Base-by-base conservation (phyloP, 2,329 filamentous ascomycete genomes). In the Colletotrichum somersetense region DNA sequence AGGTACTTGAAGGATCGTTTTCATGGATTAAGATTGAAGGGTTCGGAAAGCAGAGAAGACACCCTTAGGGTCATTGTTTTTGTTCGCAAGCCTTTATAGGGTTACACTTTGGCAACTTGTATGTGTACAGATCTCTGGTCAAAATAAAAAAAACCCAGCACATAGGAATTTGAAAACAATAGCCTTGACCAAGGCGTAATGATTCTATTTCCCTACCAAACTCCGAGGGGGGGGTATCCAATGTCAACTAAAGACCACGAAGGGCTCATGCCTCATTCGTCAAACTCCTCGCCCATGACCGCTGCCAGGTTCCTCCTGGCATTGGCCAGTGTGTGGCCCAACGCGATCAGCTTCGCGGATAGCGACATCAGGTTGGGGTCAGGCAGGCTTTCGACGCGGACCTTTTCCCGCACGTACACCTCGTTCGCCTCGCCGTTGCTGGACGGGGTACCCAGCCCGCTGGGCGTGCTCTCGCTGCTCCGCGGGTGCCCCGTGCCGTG, bases 371-470 rank as follows among this genome's bases (percentile, higher is more conserved):
- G 80, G 76, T 91, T 95, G 1, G 96, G 96, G 80, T 98, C 95
- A 67, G 95, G 93, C 46, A 72, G 42, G 77, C 91, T 96, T 81
- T 97, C 95, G 2, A 98, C 92, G 52, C 93, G 88, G 5, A 97
- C 89, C 83, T 98, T 98, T 80, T 98, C 96, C 75, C 92, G 91
- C 57, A 98, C 96, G 74, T 90, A 92, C 3, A 98, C 95, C 73
- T 96, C 91, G 3, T 82, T 80, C 42, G 80, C 73, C 46, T 78
- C 77, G 20, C 76, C 75, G 23, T 26, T 67, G 30, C 67, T 73
- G 10, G 70, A 72, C 2, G 70, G 70, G 23, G 66, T 72, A 2
- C 66, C 70, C 10, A 72, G 57, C 4, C 70, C 70, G 16, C 59
- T 69, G 8, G 62, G 55, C 11, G 62, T 68, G 50, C 62, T 68